Evolutionary conservation across 2,329 filamentous ascomycete genomes (phyloP).

Genomic region (Pseudohalonectria lignicola): DNA sequence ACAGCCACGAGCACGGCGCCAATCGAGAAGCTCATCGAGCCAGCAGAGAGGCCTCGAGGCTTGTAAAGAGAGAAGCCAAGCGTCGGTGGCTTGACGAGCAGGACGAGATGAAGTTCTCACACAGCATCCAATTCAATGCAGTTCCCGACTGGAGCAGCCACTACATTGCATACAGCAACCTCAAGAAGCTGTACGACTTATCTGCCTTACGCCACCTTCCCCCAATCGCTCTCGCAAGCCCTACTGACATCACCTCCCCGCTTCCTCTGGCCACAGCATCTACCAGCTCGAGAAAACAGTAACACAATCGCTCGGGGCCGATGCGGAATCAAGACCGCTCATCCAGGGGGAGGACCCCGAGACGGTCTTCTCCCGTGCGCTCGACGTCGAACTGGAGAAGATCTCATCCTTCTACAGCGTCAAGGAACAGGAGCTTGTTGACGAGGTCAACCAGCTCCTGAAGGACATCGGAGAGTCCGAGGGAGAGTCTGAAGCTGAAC

Average conservation of each 20-base stretch:
- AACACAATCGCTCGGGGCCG: conserved; percentile 51
- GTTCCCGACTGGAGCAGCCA: conserved; percentile 99
- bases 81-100: conserved; percentile 58
- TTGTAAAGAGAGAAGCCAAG: conserved; percentile 47
- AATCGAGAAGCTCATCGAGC: conserved; percentile 13
- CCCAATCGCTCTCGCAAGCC: background rate
- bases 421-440: conserved; percentile 80
- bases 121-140: conserved; percentile 98
- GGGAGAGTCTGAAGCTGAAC: conserved; percentile 20
- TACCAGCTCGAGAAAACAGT: conserved; percentile 86
- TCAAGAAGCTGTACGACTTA: conserved; percentile 82
- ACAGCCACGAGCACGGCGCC: background rate
- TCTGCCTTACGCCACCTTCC: background rate
- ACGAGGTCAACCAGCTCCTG: conserved; percentile 68
- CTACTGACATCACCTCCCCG: background rate
- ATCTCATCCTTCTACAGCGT: conserved; percentile 81
- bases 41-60: conserved; percentile 6
- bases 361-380: conserved; percentile 65
- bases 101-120: conserved; percentile 98
- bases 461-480: conserved; percentile 62
- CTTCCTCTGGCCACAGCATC: conserved; percentile 45
- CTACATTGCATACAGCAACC: conserved; percentile 96
- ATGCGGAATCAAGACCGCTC: conserved; percentile 78
- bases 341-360: conserved; percentile 68
- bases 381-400: conserved; percentile 88